phyloP scores from a whole-genome alignment of 495 filamentous ascomycete genomes.

The Podospora tetraspora region DNA sequence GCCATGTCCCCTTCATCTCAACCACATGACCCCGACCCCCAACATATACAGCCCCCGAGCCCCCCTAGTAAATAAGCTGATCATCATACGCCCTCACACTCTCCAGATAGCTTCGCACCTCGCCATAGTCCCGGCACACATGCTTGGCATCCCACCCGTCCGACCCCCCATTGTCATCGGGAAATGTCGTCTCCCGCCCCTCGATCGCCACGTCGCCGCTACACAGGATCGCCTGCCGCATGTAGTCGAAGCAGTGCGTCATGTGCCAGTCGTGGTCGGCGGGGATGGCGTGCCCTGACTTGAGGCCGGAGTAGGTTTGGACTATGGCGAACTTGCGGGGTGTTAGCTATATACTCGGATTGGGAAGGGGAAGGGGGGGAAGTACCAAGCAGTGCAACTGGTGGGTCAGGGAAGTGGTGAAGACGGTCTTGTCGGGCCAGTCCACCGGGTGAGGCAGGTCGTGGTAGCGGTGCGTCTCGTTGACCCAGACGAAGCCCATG shows the following conservation, averaged over 20 bases:
- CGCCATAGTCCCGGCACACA: slow-evolving; percentile 38
- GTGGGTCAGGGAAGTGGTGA: slow-evolving; percentile 43
- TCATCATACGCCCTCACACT: slow-evolving; percentile 45
- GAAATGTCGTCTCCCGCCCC: slow-evolving; percentile 41
- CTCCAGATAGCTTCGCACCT: slow-evolving; percentile 39
- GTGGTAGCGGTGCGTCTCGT: slow-evolving; percentile 40
- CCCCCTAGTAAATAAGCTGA: slow-evolving; percentile 37
- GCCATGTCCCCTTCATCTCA: neutral
- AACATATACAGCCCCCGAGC: neutral
- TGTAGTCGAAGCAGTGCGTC: slow-evolving; percentile 48
- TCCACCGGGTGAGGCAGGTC: slow-evolving; percentile 42
- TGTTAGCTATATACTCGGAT: no score
- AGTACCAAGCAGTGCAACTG: slow-evolving; percentile 42
- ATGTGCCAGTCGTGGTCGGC: slow-evolving; percentile 48
- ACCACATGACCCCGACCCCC: no score
- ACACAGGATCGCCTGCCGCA: slow-evolving; percentile 45
- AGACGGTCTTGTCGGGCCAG: slow-evolving; percentile 46
- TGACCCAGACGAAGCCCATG: slow-evolving; percentile 47
- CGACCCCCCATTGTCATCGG: slow-evolving; percentile 41
- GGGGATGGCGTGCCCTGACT: slow-evolving; percentile 33
- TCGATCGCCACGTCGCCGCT: slow-evolving; percentile 42
- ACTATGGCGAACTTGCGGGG: slow-evolving; percentile 38
- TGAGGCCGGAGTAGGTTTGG: slow-evolving; percentile 42
- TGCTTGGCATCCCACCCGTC: slow-evolving; percentile 47
- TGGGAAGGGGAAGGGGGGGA: no score